Evolutionary conservation across 2,329 filamentous ascomycete species (phyloP).

Genomic region (Diaporthe sp.): DNA sequence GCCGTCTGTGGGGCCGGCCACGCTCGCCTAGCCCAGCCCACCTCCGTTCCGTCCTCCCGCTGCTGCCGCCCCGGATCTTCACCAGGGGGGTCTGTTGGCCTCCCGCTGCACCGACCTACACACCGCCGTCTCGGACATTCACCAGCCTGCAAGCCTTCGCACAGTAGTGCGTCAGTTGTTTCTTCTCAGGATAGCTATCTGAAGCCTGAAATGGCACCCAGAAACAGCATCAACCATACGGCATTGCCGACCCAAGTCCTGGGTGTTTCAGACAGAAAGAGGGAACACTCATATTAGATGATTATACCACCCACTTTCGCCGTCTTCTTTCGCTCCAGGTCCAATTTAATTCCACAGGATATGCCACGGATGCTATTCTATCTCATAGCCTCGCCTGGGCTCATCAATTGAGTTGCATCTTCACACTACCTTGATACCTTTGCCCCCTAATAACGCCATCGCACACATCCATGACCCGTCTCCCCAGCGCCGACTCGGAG

Average conservation of each 20-base stretch:
- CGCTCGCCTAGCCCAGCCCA: not conserved
- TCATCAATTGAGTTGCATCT: not conserved
- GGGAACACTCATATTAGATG: not conserved
- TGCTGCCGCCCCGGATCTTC: not conserved
- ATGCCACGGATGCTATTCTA: not conserved
- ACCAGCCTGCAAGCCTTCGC: not conserved
- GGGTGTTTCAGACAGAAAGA: not conserved
- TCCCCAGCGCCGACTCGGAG: not conserved
- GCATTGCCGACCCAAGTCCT: not conserved
- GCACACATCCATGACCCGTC: not conserved
- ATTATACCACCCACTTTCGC: not conserved
- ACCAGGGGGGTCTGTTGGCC: not conserved
- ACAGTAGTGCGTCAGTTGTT: not conserved
- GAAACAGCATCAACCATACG: not conserved
- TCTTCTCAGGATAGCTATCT: no score
- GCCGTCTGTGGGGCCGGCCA: constrained; percentile 15
- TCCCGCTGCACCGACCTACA: not conserved
- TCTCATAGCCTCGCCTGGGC: not conserved
- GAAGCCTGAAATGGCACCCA: not conserved
- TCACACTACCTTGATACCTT: not conserved
- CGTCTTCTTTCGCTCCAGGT: not conserved
- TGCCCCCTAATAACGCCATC: not conserved
- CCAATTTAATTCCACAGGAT: not conserved
- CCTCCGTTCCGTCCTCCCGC: not conserved
- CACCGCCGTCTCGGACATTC: not conserved